Conservation (phyloP, 352 stramenopile species). For the Phytophthora litchii region DNA sequence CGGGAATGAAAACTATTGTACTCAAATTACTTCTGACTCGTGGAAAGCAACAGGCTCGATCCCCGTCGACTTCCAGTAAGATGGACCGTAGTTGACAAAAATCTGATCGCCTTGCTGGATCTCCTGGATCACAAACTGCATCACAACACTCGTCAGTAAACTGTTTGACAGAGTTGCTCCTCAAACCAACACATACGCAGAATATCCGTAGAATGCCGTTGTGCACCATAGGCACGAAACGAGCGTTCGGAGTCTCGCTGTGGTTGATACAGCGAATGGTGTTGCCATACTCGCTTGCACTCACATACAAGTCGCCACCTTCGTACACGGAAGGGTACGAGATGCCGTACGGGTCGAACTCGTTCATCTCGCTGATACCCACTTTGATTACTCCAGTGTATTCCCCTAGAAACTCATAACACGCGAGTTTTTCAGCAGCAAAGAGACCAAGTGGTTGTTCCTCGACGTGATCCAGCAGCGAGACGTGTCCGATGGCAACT, state of each 20-base stretch:
- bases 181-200: conserved; percentile 49
- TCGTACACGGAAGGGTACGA: conserved; percentile 78
- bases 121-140: conserved; percentile 57
- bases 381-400: conserved; percentile 72
- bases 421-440: conserved; percentile 48
- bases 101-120: conserved; percentile 65
- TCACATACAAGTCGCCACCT: conserved; percentile 68
- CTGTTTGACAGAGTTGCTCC: background rate
- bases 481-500: conserved; percentile 61
- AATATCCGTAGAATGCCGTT: conserved; percentile 76
- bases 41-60: conserved; percentile 54
- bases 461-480: conserved; percentile 49
- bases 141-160: conserved; percentile 12
- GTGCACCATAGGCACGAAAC: conserved; percentile 70
- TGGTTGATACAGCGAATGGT: conserved; percentile 83
- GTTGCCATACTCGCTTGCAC: conserved; percentile 75
- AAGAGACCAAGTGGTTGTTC: conserved; percentile 69
- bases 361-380: conserved; percentile 42
- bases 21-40: conserved; percentile 15
- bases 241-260: conserved; percentile 60
- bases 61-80: conserved; percentile 75
- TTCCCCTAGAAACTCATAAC: conserved; percentile 62
- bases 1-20: conserved; percentile 27
- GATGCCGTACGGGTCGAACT: conserved; percentile 72
- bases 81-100: conserved; percentile 73